These are phyloP conservation scores for Rhizopogon vesiculosus DNA, from an alignment of 768 basidiomycete genomes.

Conservation along the genomic window DNA sequence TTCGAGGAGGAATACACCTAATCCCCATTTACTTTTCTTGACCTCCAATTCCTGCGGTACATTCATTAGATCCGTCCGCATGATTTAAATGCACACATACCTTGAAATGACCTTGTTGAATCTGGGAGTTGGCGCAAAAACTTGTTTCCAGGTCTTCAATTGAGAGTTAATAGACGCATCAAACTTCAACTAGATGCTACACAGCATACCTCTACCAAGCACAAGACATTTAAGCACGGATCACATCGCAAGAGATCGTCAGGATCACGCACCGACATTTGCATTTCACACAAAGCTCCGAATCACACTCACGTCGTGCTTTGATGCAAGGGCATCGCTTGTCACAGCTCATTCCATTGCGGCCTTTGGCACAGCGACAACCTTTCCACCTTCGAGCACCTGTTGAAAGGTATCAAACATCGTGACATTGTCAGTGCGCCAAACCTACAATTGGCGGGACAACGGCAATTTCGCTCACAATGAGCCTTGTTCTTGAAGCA, in stretches of 20 bases:
- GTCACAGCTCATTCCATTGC: conserved; percentile 26
- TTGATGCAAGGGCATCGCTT: conserved; percentile 48
- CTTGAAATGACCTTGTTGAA: conserved; percentile 43
- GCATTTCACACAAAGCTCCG: conserved; percentile 54
- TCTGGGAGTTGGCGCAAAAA: conserved; percentile 43
- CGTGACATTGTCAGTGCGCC: neutral
- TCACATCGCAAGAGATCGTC: neutral
- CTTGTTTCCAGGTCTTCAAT: conserved; percentile 23
- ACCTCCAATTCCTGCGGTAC: conserved; percentile 36
- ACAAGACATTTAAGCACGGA: neutral
- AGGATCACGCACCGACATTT: conserved; percentile 36
- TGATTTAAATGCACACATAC: conserved; percentile 20
- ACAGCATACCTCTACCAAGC: conserved; percentile 17
- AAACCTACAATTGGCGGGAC: conserved; percentile 43
- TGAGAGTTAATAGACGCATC: neutral
- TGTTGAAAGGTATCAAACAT: conserved; percentile 16
- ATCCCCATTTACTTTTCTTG: conserved; percentile 41
- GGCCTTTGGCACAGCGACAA: conserved; percentile 41
- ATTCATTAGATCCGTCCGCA: neutral
- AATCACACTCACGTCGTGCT: conserved; percentile 60
- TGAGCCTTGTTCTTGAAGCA: conserved; percentile 48
- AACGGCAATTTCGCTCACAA: conserved; percentile 55
- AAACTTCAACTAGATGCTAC: too few species aligned
- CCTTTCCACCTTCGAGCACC: conserved; percentile 54
- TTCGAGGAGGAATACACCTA: conserved; percentile 52